Conservation (phyloP, 106 monocot genomes). For the Acorus calamus region DNA sequence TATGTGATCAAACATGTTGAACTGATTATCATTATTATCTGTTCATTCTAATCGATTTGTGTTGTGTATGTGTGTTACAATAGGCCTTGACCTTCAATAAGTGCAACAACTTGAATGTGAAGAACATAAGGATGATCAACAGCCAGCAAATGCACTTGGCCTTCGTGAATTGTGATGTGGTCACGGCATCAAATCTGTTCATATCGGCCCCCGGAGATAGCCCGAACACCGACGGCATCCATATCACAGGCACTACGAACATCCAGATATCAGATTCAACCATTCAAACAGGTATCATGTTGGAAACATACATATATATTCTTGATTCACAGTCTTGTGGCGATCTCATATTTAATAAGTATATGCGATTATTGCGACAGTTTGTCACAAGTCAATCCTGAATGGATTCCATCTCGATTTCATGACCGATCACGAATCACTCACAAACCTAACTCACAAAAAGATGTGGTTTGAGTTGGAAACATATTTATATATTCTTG, state of each 20-base stretch:
- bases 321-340: too few species aligned
- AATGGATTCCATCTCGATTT: too few species aligned
- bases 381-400: too few species aligned
- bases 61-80: not conserved
- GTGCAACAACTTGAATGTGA: not conserved
- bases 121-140: not conserved
- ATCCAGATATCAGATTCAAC: not conserved
- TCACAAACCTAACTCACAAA: too few species aligned
- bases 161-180: not conserved
- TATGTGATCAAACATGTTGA: not conserved
- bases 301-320: too few species aligned
- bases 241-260: not conserved
- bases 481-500: too few species aligned
- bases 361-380: too few species aligned
- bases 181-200: not conserved
- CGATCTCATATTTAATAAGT: too few species aligned
- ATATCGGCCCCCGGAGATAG: constrained; percentile 5
- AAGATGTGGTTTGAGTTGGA: too few species aligned
- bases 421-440: too few species aligned
- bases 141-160: constrained; percentile 1
- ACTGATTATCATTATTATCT: not conserved
- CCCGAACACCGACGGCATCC: constrained; percentile 21
- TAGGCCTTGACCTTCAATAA: not conserved
- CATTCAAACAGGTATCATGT: constrained; percentile 2
- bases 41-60: not conserved